Evolutionary conservation across 768 basidiomycete species (phyloP).

Genomic region (Termitomyces sp.): DNA sequence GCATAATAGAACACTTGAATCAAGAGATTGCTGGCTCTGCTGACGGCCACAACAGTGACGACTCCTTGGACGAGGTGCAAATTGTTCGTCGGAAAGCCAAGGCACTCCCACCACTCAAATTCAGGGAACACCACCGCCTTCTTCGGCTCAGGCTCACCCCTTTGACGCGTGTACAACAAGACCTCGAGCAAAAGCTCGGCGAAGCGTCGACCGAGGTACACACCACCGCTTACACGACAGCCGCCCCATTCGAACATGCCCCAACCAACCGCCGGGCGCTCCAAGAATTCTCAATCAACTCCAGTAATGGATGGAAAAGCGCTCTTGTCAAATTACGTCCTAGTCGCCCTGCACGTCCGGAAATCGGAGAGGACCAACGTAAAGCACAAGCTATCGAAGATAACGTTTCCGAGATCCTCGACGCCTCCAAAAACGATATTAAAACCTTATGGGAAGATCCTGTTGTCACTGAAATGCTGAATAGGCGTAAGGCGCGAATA

Average conservation of each 20-base stretch:
- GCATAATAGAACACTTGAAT: constrained; percentile 50
- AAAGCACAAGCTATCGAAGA: constrained; percentile 41
- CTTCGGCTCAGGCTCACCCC: constrained; percentile 55
- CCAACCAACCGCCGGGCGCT: constrained; percentile 18
- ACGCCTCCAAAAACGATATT: constrained; percentile 60
- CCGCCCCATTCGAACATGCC: constrained; percentile 32
- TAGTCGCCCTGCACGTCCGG: constrained; percentile 23
- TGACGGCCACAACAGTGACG: constrained; percentile 26
- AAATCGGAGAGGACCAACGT: constrained; percentile 13
- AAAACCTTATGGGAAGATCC: constrained; percentile 64
- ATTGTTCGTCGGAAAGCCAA: constrained; percentile 25
- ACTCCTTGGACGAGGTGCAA: constrained; percentile 34
- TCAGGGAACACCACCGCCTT: constrained; percentile 57
- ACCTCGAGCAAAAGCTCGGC: constrained; percentile 57
- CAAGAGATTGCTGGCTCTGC: constrained; percentile 46
- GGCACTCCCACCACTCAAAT: constrained; percentile 37
- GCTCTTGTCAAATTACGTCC: constrained; percentile 52
- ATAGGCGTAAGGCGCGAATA: constrained; percentile 44
- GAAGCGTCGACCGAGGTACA: constrained; percentile 49
- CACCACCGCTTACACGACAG: constrained; percentile 30
- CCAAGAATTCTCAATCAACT: constrained; percentile 56
- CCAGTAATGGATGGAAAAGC: constrained; percentile 61
- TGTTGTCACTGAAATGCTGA: constrained; percentile 55
- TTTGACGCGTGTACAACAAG: constrained; percentile 48
- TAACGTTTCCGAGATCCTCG: constrained; percentile 52